Evolutionary conservation across 2,329 filamentous ascomycete species (phyloP).

Genomic region (Pseudogymnoascus sp.): DNA sequence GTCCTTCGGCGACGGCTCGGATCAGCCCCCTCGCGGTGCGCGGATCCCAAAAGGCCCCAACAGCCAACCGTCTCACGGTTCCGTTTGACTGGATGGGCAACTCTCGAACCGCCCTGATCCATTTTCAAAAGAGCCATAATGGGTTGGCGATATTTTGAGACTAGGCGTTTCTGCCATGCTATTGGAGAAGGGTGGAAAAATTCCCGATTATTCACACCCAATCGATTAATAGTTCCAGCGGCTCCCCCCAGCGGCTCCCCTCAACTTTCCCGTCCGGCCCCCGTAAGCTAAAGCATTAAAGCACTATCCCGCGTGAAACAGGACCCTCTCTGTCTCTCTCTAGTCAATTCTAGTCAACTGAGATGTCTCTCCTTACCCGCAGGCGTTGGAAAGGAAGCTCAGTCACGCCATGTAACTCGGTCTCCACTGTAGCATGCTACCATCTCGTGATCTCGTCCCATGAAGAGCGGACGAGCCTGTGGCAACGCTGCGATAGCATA

Average conservation of each 20-base stretch:
- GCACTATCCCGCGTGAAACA: constrained; percentile 2
- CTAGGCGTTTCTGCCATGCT: background rate
- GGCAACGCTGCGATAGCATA: background rate
- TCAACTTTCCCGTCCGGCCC: constrained; percentile 1
- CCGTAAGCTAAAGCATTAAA: constrained; percentile 4
- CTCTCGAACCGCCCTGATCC: background rate
- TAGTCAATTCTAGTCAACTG: background rate
- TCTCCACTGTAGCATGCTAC: background rate
- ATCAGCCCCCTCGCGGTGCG: background rate
- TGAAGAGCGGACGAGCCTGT: constrained; percentile 3
- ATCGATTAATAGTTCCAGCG: constrained; percentile 2
- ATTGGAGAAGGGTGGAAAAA: background rate
- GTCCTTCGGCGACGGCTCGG: background rate
- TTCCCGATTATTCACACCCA: constrained; percentile 1
- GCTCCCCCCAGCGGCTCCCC: constrained; percentile 1
- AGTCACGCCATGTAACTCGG: background rate
- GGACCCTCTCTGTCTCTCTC: background rate
- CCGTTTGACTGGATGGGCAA: constrained; percentile 8
- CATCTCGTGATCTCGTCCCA: constrained; percentile 6
- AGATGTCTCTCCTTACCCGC: constrained; percentile 4
- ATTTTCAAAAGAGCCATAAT: background rate
- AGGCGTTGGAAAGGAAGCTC: constrained; percentile 4
- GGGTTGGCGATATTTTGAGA: background rate
- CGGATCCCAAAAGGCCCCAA: background rate
- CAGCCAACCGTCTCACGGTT: background rate